Conservation (phyloP, 2,329 filamentous ascomycete species). For the Aspergillus sp. region DNA sequence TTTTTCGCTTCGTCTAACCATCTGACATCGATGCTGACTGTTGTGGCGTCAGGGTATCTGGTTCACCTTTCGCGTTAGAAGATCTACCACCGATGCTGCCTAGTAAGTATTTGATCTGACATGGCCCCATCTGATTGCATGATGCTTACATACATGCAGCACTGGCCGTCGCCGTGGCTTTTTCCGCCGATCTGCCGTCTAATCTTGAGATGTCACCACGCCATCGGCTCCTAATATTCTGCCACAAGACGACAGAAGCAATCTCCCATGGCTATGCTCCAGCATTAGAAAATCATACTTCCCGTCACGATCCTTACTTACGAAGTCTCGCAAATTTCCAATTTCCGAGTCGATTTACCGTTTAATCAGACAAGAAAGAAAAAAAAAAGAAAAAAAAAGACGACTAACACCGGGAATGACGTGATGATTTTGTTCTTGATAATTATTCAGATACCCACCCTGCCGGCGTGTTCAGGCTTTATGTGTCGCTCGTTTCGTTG, state of each 20-base stretch:
- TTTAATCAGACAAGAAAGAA: neutral
- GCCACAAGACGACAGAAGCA: no score
- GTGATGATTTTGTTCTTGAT: conserved; percentile 3
- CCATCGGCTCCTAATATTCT: neutral
- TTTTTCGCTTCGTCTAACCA: neutral
- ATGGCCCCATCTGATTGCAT: neutral
- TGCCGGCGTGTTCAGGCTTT: conserved; percentile 8
- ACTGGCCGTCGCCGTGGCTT: conserved; percentile 11
- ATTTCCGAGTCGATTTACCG: neutral
- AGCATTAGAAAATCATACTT: no score
- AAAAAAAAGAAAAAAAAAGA: neutral
- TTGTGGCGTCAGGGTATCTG: conserved; percentile 28
- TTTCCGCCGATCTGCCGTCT: conserved; percentile 13
- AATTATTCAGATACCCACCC: conserved; percentile 4
- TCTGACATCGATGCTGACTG: neutral
- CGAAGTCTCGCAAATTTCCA: neutral
- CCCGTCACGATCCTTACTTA: neutral
- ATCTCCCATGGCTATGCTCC: no score
- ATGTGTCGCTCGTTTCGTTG: conserved; percentile 4
- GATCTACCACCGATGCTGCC: neutral
- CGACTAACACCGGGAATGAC: conserved; percentile 6
- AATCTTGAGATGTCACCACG: neutral
- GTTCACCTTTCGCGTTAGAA: conserved; percentile 34
- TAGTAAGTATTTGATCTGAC: neutral
- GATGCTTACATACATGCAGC: neutral